Evolutionary conservation across 345 rosid genomes (phyloP), one percentile per base, ranked within the genome.

Genomic region (Luvunga scandens): DNA sequence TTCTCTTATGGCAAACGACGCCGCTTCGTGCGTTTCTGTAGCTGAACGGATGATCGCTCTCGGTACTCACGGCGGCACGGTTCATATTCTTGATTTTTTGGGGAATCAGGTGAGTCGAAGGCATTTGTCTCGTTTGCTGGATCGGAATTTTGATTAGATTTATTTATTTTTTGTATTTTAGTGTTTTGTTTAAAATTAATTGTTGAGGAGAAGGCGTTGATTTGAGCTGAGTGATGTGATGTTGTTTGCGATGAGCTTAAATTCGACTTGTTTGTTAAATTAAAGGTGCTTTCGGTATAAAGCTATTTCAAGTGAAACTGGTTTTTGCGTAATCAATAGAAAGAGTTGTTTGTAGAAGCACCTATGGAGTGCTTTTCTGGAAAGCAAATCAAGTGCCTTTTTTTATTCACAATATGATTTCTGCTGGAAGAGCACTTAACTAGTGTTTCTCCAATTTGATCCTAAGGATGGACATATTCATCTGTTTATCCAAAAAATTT

Each of bases 11-110:
- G 85, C 97, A 31, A 91, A 84, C 82, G 98, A 94, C 42, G 98
- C 98, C 21, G 98, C 99, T 38, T 92, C 98, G 38, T 97, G 98
- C 84, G 85, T 97, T 78, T 88, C 99, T 36, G 93, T 94, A 7
- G 98, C 98, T 3, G 98, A 95, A 76, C 88, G 99, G 59, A 93
- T 97, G 99, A 93, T 97, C 86, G 98, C 98, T 9, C 98, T 97
- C 62, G 99, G 99, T 36, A 93, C 98, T 3, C 93, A 89, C 62
- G 97, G 81, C 57, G 99, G 99, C 21, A 83, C 91, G 25, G 93
- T 97, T 8, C 97, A 91, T 83, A 94, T 97, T 80, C 98, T 97
- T 75, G 99, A 94, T 88, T 97, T 97, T 75, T 87, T 94, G 27
- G 99, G 99, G 18, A 94, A 97, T 83, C 98, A 94, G 98, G 99